Conservation (phyloP, 1,284 basidiomycete genomes). For the Pascua guehoae region DNA sequence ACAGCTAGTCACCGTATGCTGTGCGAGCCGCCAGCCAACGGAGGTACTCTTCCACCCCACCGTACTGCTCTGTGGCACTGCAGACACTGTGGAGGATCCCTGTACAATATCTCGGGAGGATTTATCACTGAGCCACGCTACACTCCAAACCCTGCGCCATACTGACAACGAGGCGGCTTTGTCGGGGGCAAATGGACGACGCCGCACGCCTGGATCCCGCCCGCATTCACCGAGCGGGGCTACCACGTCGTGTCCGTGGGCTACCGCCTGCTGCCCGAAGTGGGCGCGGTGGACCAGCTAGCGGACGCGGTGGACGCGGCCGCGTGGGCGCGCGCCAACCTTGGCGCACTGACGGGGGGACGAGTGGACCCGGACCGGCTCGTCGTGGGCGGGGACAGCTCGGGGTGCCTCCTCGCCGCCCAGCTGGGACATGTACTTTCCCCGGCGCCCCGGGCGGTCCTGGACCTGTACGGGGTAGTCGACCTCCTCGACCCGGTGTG, state of each 20-base stretch:
- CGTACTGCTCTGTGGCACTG: too few species aligned
- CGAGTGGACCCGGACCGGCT: constrained; percentile 20
- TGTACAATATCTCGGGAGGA: too few species aligned
- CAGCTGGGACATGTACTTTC: not conserved
- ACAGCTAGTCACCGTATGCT: too few species aligned
- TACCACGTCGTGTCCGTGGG: constrained; percentile 35
- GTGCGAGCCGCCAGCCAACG: too few species aligned
- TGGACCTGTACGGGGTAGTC: constrained; percentile 14
- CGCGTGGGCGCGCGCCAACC: constrained; percentile 18
- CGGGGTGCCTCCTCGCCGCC: constrained; percentile 9
- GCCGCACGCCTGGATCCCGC: constrained; percentile 25
- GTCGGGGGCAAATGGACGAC: constrained; percentile 19
- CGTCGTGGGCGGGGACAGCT: constrained; percentile 24
- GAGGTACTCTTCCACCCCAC: too few species aligned
- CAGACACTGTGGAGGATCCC: too few species aligned
- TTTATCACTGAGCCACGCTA: too few species aligned
- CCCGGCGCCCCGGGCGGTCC: constrained; percentile 3
- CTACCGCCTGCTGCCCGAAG: constrained; percentile 33
- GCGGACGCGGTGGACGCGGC: constrained; percentile 24
- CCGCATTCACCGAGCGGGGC: constrained; percentile 19
- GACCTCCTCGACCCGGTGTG: not conserved
- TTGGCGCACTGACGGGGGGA: constrained; percentile 6
- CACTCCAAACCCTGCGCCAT: not conserved
- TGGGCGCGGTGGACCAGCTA: constrained; percentile 21
- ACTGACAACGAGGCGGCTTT: constrained; percentile 10